phyloP scores from a whole-genome alignment of 73 alveolate genomes.

The Symbiodinium natans region DNA sequence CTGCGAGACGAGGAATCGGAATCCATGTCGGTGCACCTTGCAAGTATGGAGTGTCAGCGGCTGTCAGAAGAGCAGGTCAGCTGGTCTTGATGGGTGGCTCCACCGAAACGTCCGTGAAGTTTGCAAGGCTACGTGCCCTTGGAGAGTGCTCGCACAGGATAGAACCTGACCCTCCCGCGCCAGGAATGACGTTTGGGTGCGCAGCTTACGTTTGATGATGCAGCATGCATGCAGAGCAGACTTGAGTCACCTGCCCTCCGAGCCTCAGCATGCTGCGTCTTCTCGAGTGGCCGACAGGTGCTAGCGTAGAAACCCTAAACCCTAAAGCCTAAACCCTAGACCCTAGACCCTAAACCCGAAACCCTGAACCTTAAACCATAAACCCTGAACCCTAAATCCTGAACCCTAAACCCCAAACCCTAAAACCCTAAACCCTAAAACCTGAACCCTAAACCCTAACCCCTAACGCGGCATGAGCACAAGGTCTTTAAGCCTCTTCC shows the following conservation, averaged over 20 bases:
- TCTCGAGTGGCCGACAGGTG: no score
- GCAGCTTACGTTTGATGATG: not conserved
- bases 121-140: not conserved
- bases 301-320: no score
- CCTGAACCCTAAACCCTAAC: not conserved
- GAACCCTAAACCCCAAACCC: no score
- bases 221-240: no score
- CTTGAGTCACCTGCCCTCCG: no score
- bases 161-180: not conserved
- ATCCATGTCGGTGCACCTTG: not conserved
- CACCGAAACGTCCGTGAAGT: slow-evolving; percentile 45
- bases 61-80: not conserved
- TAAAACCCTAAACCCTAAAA: no score
- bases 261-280: no score
- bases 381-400: no score
- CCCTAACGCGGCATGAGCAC: not conserved
- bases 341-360: no score
- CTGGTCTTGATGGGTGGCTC: slow-evolving; percentile 57
- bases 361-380: no score
- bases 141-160: not conserved
- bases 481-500: not conserved
- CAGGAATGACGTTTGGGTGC: slow-evolving; percentile 23
- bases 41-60: not conserved
- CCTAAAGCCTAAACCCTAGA: no score
- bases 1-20: not conserved